A percentile compares a stretch with the other conserved stretches of the same genome.
Evolutionary conservation across 148 eudicot genomes (phyloP).

Genomic region (Fallopia convolvulus): DNA sequence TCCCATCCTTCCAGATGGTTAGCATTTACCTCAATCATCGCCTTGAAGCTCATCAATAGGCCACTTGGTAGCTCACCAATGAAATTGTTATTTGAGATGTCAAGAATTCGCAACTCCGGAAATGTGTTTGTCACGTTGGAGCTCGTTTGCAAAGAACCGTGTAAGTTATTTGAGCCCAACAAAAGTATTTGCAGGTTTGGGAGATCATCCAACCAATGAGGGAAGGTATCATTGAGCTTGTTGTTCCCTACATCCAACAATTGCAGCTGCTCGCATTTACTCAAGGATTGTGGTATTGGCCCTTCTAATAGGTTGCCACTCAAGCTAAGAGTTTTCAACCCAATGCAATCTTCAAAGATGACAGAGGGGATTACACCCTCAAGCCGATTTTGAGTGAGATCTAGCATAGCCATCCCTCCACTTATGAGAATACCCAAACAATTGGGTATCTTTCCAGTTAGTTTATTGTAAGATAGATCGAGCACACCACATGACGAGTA

Average conservation of each 20-base stretch:
- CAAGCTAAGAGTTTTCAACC: background rate
- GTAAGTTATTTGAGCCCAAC: conserved; percentile 9
- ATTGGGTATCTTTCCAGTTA: conserved; percentile 16
- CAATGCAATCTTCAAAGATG: background rate
- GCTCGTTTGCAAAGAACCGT: background rate
- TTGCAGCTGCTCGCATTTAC: background rate
- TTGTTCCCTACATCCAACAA: conserved; percentile 15
- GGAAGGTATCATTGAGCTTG: conserved; percentile 11
- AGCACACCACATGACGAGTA: background rate
- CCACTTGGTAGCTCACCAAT: conserved; percentile 11
- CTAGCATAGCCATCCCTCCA: background rate
- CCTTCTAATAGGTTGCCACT: conserved; percentile 12
- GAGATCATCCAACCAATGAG: conserved; percentile 14
- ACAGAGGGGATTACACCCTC: background rate
- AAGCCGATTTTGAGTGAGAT: conserved; percentile 12
- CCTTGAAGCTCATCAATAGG: conserved; percentile 9
- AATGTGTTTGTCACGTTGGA: background rate
- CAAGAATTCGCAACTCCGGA: conserved; percentile 11
- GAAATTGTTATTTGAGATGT: conserved; percentile 18
- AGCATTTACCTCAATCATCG: background rate
- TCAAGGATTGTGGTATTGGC: conserved; percentile 9
- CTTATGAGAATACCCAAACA: conserved; percentile 10
- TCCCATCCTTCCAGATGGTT: too few relatives aligned
- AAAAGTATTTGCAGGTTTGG: background rate
- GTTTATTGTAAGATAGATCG: conserved; percentile 17